phyloP scores from a whole-genome alignment of 441 rosid genomes.

The Erysimum pusillum region DNA sequence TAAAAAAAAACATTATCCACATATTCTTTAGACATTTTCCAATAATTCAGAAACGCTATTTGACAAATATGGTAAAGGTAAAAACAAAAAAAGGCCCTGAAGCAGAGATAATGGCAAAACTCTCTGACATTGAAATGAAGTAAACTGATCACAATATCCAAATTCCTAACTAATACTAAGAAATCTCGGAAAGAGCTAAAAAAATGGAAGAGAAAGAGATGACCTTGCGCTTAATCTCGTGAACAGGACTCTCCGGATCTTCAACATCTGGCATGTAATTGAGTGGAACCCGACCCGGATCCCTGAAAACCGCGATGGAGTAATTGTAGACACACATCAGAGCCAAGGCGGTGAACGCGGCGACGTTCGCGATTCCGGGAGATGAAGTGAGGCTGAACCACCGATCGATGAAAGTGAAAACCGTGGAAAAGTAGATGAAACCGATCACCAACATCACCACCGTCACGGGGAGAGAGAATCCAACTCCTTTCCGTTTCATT shows the following conservation, averaged over 20 bases:
- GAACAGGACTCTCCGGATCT: slow-evolving; percentile 67
- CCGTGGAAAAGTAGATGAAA: slow-evolving; percentile 73
- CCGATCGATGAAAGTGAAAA: slow-evolving; percentile 82
- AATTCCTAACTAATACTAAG: background rate
- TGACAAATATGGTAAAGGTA: slow-evolving; percentile 8
- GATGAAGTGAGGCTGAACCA: slow-evolving; percentile 90
- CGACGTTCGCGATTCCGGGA: slow-evolving; percentile 77
- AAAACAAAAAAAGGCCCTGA: background rate
- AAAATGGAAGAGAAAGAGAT: slow-evolving; percentile 20
- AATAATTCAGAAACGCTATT: slow-evolving; percentile 1
- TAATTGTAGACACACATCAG: slow-evolving; percentile 69
- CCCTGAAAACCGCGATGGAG: slow-evolving; percentile 63
- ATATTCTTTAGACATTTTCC: background rate
- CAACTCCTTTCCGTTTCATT: slow-evolving; percentile 64
- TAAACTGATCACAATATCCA: slow-evolving; percentile 5
- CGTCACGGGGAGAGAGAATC: slow-evolving; percentile 70
- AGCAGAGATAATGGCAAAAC: background rate
- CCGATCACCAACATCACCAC: slow-evolving; percentile 70
- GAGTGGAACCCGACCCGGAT: slow-evolving; percentile 89
- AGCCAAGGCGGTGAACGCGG: slow-evolving; percentile 72
- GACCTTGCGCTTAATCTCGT: slow-evolving; percentile 96
- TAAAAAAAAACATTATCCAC: background rate
- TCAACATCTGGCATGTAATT: slow-evolving; percentile 80
- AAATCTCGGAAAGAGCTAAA: background rate
- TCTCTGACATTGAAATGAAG: slow-evolving; percentile 11